phyloP scores from a whole-genome alignment of 495 filamentous ascomycete genomes.

The Xylaria grammica region DNA sequence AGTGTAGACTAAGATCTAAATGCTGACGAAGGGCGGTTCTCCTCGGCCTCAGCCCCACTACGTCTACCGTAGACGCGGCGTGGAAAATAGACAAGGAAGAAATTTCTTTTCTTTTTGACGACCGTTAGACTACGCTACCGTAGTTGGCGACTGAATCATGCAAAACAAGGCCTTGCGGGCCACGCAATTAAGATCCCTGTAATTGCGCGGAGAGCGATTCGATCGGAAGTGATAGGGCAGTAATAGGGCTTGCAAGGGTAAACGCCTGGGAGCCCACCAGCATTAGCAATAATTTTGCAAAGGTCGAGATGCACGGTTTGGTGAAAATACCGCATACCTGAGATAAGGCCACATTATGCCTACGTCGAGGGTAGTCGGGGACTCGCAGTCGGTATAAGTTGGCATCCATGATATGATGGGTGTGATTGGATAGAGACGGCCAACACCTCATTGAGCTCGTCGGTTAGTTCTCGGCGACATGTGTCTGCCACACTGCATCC shows the following conservation, averaged over 20 bases:
- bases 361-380: too few species aligned
- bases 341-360: too few species aligned
- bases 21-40: background rate
- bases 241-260: background rate
- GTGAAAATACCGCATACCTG: background rate
- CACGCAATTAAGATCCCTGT: constrained; percentile 13
- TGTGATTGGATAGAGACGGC: background rate
- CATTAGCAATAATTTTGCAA: background rate
- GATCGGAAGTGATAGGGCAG: constrained; percentile 4
- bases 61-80: background rate
- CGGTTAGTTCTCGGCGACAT: background rate
- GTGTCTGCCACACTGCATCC: background rate
- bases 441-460: background rate
- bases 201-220: background rate
- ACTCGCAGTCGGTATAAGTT: background rate
- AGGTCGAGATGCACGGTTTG: background rate
- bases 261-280: background rate
- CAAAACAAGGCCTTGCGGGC: background rate
- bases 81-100: background rate
- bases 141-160: constrained; percentile 1
- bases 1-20: too few species aligned
- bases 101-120: background rate
- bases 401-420: background rate
- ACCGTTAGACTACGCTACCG: background rate
- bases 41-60: background rate